Base-by-base conservation (phyloP, 768 basidiomycete species). In the Leccinellum rugosiceps region DNA sequence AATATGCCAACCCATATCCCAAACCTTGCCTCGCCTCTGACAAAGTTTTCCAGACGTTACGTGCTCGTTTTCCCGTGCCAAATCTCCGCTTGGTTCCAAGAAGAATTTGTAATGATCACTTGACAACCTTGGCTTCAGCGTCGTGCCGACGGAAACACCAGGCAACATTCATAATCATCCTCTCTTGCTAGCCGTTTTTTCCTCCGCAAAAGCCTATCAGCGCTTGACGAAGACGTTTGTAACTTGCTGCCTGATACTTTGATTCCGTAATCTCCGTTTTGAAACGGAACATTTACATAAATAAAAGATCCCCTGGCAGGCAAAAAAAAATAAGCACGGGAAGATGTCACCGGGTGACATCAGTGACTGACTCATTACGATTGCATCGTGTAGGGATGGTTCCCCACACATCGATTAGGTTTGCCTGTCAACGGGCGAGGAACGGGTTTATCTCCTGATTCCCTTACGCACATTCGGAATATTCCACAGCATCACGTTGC, bases 121-220 rank as follows among this genome's bases (percentile, higher is more conserved):
- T 34, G 53, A 50, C 41, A 43, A 34, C 30, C 38, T 41, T 41
- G n/a, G 38, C n/a, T 6, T n/a, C n/a, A 41, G 28, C 52, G 15
- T 38, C 47, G 17, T 46, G 49, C 26, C 43, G 32, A 52, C 57
- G n/a, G 32, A 53, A 30, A 41, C 43, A 31, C 46, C 49, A 25
- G 14, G 14, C 35, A 47, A 50, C 17, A 21, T 28, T 58, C 64
- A 60, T n/a, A 62, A 68, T 70, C 55, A 64, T 61, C 49, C 53
- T 54, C 50, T 34, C 30, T 52, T 47, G 53, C 61, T 60, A 60
- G 43, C 54, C 55, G 55, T 31, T 58, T 63, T 41, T 41, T 41
- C 38, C 63, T 69, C 71, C 71, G 71, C 57, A 63, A 72, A 72
- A 63, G 71, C 71, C 71, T 72, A 72, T 72, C 71, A 71, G 51